These are phyloP conservation scores for Umbelopsis isabellina DNA, from an alignment of 192 early-diverging fungal species.

Conservation along the genomic window DNA sequence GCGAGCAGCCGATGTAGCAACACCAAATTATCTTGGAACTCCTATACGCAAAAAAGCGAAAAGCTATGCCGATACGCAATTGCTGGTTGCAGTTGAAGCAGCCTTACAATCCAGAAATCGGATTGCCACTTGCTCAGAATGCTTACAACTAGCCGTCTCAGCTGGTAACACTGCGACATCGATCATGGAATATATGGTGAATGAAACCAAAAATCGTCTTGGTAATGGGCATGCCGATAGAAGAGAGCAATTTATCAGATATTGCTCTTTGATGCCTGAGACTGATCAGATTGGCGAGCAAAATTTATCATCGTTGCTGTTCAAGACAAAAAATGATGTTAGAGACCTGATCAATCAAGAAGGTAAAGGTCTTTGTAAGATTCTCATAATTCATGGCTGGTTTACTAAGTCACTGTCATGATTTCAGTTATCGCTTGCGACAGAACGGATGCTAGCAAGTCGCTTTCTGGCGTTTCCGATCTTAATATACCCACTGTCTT, in stretches of 20 bases:
- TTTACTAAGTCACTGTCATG: too few relatives aligned
- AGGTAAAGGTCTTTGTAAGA: not conserved
- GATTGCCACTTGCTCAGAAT: not conserved
- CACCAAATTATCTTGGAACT: too few relatives aligned
- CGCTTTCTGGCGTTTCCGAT: not conserved
- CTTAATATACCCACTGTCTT: not conserved
- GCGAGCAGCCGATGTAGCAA: not conserved
- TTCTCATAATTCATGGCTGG: not conserved
- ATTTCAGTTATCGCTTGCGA: not conserved
- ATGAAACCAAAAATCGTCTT: not conserved
- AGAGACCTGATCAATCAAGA: constrained; percentile 3
- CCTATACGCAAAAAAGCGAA: not conserved
- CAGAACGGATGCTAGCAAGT: not conserved
- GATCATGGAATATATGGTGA: not conserved
- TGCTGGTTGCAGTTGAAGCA: not conserved
- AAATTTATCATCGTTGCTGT: not conserved
- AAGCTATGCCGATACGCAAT: not conserved
- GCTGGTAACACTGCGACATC: not conserved
- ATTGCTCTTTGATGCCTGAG: not conserved
- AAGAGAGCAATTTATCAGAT: not conserved
- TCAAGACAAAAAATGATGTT: not conserved
- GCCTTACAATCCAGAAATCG: not conserved
- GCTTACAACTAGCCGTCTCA: not conserved
- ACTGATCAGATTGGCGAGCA: not conserved
- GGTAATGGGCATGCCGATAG: not conserved